These are phyloP conservation scores for Tylopilus sp. DNA, from an alignment of 768 basidiomycete species.

Conservation along the genomic window DNA sequence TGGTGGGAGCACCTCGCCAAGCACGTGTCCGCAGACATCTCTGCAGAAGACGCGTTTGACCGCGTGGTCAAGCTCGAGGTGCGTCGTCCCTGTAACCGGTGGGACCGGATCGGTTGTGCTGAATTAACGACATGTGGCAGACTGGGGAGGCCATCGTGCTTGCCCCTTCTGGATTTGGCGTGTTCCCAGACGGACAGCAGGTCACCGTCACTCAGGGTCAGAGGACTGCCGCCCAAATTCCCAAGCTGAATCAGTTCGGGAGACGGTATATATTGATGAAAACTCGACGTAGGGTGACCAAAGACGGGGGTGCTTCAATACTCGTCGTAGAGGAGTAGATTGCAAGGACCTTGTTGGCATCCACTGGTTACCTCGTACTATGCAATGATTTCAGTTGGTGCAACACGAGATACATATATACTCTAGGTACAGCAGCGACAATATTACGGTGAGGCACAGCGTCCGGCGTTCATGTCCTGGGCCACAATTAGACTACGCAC, in stretches of 20 bases:
- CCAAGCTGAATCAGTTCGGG: conserved; percentile 46
- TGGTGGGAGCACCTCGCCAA: conserved; percentile 72
- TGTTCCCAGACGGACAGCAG: conserved; percentile 30
- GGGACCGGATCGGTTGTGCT: not conserved
- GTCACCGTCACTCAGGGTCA: conserved; percentile 1
- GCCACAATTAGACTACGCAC: conserved; percentile 11
- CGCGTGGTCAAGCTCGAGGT: conserved; percentile 65
- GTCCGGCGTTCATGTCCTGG: conserved; percentile 15
- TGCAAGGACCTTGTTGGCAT: not conserved
- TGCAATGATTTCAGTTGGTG: not conserved
- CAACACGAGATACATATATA: too few species aligned
- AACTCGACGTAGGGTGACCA: conserved; percentile 57
- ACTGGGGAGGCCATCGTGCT: conserved; percentile 71
- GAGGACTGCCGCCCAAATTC: conserved; percentile 13
- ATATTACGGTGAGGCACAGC: conserved; percentile 18
- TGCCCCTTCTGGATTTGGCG: conserved; percentile 58
- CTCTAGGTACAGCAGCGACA: conserved; percentile 5
- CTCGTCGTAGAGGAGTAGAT: conserved; percentile 33
- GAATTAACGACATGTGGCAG: conserved; percentile 32
- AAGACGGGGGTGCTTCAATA: conserved; percentile 63
- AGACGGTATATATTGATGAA: conserved; percentile 58
- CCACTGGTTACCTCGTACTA: not conserved
- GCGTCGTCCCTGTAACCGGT: conserved; percentile 2
- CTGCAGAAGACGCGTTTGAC: conserved; percentile 58
- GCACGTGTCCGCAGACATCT: conserved; percentile 65